These are phyloP conservation scores for Gaeumannomyces sp. DNA, from an alignment of 2,329 filamentous ascomycete species.

Conservation along the genomic window DNA sequence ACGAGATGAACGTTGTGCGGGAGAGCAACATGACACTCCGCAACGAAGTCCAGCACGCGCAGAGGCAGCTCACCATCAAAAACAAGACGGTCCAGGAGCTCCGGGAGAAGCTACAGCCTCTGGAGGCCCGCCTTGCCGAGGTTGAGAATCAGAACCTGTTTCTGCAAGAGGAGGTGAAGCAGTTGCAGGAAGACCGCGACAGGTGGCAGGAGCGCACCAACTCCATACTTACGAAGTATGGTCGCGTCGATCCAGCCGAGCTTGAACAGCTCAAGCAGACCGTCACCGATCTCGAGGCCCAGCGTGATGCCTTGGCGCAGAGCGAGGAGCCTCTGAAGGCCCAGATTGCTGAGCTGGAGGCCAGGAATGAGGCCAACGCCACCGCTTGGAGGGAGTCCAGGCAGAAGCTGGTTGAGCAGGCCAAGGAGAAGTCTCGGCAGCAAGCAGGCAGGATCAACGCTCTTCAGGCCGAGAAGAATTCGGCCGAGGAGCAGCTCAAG, in stretches of 20 bases:
- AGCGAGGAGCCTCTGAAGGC: constrained; percentile 45
- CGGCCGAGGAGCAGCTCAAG: constrained; percentile 44
- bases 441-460: constrained; percentile 47
- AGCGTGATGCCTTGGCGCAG: constrained; percentile 52
- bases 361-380: constrained; percentile 48
- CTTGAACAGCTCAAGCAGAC: constrained; percentile 82
- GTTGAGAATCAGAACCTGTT: constrained; percentile 75
- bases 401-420: constrained; percentile 53
- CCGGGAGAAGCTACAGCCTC: constrained; percentile 67
- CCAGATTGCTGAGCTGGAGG: constrained; percentile 46
- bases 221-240: constrained; percentile 92
- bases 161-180: constrained; percentile 80
- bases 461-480: constrained; percentile 46
- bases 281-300: constrained; percentile 58
- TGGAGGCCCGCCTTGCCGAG: constrained; percentile 74
- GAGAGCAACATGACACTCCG: constrained; percentile 91
- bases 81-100: constrained; percentile 69
- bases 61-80: constrained; percentile 70
- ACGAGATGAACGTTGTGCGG: constrained; percentile 91
- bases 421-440: constrained; percentile 53
- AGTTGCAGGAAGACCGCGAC: constrained; percentile 86
- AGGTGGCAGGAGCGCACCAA: constrained; percentile 94
- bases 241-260: constrained; percentile 88
- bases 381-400: constrained; percentile 45
- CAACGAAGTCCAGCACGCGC: constrained; percentile 74